Base-by-base conservation (phyloP, 352 stramenopile genomes). In the Phytopythium mirpurense region DNA sequence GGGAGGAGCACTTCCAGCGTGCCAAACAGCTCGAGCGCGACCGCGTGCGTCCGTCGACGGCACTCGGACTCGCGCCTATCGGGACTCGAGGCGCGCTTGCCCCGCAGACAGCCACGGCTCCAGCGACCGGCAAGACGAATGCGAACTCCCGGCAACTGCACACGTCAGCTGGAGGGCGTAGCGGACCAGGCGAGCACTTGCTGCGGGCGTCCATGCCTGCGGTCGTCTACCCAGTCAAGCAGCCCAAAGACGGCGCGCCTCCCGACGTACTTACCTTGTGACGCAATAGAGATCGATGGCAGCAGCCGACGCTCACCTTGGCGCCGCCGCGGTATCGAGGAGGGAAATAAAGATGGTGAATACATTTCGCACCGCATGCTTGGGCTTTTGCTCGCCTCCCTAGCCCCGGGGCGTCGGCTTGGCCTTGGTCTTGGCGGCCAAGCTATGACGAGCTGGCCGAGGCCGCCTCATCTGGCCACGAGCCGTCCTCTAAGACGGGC, bases 211-310 rank as follows among this genome's bases (percentile, higher is more conserved):
- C 51, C 24, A 37, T 34, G 36, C 38, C 50, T n/a, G 24, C 59
- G 11, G 35, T 62, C 48, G 59, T 71, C n/a, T 54, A 75, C n/a
- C 60, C 71, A 5, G 52, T 77, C 24, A 40, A 51, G 29, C 24
- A 32, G 16, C 16, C 21, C 24, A 32, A 19, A 16, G 19, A 12
- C 21, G 31, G 23, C 41, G 23, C 31, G 9, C 19, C 21, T 1
- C 41, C 41, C 41, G 74, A 86, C 59, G 81, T 88, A 43, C 68
- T 88, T 62, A 88, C 75, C n/a, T 68, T 86, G 47, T 86, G 49
- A 82, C n/a, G 48, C 38, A 36, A 21, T 8, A 36, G 32, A 36
- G 29, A 59, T 27, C 34, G 16, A 24, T 41, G 46, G 19, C 27
- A 24, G 23, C 18, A 10, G 14, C n/a, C 27, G 21, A 15, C 43